Evolutionary conservation across 768 basidiomycete genomes (phyloP).

Genomic region (Suillus cothurnatus): DNA sequence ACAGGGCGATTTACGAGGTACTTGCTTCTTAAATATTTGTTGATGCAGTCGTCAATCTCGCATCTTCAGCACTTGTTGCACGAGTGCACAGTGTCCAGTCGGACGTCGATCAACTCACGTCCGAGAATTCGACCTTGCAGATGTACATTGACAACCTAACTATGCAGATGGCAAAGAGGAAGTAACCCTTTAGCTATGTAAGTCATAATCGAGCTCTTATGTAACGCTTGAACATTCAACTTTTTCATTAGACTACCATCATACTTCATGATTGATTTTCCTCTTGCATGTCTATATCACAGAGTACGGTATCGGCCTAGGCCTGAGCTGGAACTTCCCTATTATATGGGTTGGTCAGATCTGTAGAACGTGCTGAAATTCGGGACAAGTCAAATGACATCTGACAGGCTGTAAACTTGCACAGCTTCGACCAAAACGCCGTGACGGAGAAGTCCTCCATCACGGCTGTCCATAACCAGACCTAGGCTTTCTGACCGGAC

Average conservation of each 20-base stretch:
- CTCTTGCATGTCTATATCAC: not conserved
- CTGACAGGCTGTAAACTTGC: not conserved
- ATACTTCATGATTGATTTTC: not conserved
- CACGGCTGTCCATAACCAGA: not conserved
- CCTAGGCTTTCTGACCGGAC: not conserved
- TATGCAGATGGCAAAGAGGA: constrained; percentile 81
- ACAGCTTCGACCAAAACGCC: not conserved
- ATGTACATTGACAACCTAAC: constrained; percentile 91
- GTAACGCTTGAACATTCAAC: not conserved
- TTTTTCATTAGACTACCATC: not conserved
- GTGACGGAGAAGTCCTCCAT: not conserved
- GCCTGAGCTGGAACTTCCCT: not conserved
- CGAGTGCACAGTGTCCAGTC: constrained; percentile 71
- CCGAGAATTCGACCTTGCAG: constrained; percentile 81
- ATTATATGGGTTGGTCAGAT: not conserved
- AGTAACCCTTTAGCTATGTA: constrained; percentile 43
- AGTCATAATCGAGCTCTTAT: not conserved
- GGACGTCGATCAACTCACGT: constrained; percentile 79
- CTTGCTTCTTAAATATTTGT: not conserved
- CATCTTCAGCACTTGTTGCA: constrained; percentile 56
- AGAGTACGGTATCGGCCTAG: not conserved
- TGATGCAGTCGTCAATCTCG: constrained; percentile 2
- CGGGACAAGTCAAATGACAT: not conserved
- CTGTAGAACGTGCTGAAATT: not conserved
- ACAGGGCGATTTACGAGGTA: constrained; percentile 79